A percentile compares a stretch with the other conserved stretches of the same genome.
These are phyloP conservation scores for Emergomyces africanus DNA, from an alignment of 2,329 filamentous ascomycete genomes.

Conservation along the genomic window DNA sequence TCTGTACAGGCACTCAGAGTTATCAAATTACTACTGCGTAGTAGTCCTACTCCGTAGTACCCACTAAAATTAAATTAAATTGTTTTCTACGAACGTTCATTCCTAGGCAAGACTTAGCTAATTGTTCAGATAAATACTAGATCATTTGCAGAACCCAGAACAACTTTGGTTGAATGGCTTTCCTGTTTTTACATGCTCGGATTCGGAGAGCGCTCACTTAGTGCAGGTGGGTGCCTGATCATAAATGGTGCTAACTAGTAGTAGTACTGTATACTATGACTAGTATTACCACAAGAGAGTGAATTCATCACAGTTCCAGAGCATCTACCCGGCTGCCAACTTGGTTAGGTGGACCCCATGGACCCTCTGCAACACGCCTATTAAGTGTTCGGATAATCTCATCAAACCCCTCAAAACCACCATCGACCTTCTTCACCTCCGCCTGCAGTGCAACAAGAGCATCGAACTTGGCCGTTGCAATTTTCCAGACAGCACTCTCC, in stretches of 20 bases:
- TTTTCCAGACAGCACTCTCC: slow-evolving; percentile 44
- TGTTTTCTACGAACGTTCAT: neutral
- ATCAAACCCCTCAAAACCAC: slow-evolving; percentile 21
- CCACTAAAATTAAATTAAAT: neutral
- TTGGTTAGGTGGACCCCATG: slow-evolving; percentile 24
- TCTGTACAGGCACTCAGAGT: no score
- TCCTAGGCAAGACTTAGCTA: no score
- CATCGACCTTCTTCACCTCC: slow-evolving; percentile 27
- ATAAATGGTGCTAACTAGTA: no score
- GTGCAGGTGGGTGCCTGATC: no score
- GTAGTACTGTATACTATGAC: neutral
- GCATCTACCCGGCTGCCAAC: slow-evolving; percentile 24
- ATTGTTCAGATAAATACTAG: no score
- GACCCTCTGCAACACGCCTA: slow-evolving; percentile 30
- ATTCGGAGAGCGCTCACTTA: no score
- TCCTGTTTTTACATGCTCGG: neutral
- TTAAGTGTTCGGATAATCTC: slow-evolving; percentile 29
- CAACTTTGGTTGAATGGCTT: neutral
- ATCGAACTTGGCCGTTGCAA: slow-evolving; percentile 46
- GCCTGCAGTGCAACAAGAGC: slow-evolving; percentile 38
- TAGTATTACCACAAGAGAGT: no score
- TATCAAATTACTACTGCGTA: no score
- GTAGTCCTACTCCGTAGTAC: no score
- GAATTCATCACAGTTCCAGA: slow-evolving; percentile 17
- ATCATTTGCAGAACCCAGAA: no score